Percentiles rank a stretch among this genome's conserved stretches.
Conservation (phyloP, 1,284 basidiomycete species). For the Chondrostereum purpureum region DNA sequence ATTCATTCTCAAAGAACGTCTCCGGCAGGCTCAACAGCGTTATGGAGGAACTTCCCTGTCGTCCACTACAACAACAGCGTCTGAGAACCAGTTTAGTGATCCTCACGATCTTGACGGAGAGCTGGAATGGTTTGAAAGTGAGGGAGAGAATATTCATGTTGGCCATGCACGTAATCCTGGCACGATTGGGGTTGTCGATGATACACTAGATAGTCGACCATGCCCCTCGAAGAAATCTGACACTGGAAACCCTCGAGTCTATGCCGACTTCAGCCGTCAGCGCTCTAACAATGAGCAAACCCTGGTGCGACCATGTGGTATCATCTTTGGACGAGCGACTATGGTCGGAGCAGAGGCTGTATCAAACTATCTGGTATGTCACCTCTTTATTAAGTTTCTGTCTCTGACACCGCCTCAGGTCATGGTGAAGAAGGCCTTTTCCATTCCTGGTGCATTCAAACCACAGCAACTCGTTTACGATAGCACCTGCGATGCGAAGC, state of each 20-base stretch:
- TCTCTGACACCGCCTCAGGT: neutral
- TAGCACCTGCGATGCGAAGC: neutral
- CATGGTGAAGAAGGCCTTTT: slow-evolving; percentile 4
- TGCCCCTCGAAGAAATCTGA: slow-evolving; percentile 5
- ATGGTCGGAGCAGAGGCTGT: slow-evolving; percentile 19
- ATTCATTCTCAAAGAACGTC: neutral
- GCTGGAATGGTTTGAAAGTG: slow-evolving; percentile 1
- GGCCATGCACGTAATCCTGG: neutral
- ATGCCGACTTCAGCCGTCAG: slow-evolving; percentile 13
- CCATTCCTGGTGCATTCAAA: slow-evolving; percentile 3
- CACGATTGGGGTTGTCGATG: neutral
- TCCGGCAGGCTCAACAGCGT: neutral
- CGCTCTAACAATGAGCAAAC: slow-evolving; percentile 22
- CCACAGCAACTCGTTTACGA: slow-evolving; percentile 3
- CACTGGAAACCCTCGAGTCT: slow-evolving; percentile 4
- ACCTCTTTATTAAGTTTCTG: neutral
- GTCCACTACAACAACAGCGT: neutral
- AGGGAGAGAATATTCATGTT: neutral
- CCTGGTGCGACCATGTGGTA: slow-evolving; percentile 18
- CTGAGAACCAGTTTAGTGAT: neutral
- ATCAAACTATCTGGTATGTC: slow-evolving; percentile 5
- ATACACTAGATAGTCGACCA: too few species aligned
- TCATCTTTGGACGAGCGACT: slow-evolving; percentile 19
- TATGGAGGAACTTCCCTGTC: neutral
- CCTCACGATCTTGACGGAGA: neutral